Conservation (phyloP, 148 eudicot species). For the Pharnaceum exiguum region DNA sequence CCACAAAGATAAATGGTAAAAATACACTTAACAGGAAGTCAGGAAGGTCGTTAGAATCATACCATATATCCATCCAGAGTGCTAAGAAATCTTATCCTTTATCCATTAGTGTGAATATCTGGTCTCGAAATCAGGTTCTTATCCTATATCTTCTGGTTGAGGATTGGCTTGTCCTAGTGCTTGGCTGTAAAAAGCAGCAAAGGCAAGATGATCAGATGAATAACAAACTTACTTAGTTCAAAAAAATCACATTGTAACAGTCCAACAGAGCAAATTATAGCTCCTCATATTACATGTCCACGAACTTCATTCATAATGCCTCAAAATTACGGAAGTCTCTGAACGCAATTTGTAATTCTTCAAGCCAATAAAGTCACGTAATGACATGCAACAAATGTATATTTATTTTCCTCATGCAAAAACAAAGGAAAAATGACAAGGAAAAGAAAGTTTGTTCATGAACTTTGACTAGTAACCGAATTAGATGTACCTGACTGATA, state of each 20-base stretch:
- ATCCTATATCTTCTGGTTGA: slow-evolving; percentile 26
- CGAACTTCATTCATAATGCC: too few species aligned
- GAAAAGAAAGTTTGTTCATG: not conserved
- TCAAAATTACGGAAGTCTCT: too few species aligned
- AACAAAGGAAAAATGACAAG: not conserved
- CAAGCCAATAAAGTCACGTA: too few species aligned
- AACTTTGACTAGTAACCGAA: slow-evolving; percentile 19
- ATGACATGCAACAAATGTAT: slow-evolving; percentile 5
- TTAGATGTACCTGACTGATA: slow-evolving; percentile 20
- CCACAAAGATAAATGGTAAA: slow-evolving; percentile 13
- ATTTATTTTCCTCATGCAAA: not conserved
- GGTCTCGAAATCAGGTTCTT: slow-evolving; percentile 16
- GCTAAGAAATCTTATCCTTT: slow-evolving; percentile 32
- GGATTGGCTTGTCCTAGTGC: slow-evolving; percentile 6
- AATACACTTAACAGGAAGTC: not conserved
- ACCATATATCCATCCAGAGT: slow-evolving; percentile 6
- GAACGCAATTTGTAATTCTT: too few species aligned
- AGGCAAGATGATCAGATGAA: slow-evolving; percentile 7
- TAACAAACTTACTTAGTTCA: not conserved
- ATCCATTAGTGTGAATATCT: slow-evolving; percentile 24
- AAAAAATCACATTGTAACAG: slow-evolving; percentile 3
- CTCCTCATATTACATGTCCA: too few species aligned
- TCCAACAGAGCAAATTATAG: too few species aligned
- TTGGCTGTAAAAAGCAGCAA: slow-evolving; percentile 15
- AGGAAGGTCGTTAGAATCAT: slow-evolving; percentile 10